phyloP scores from a whole-genome alignment of 805 yeast genomes.

The Starmerella tilneyi region DNA sequence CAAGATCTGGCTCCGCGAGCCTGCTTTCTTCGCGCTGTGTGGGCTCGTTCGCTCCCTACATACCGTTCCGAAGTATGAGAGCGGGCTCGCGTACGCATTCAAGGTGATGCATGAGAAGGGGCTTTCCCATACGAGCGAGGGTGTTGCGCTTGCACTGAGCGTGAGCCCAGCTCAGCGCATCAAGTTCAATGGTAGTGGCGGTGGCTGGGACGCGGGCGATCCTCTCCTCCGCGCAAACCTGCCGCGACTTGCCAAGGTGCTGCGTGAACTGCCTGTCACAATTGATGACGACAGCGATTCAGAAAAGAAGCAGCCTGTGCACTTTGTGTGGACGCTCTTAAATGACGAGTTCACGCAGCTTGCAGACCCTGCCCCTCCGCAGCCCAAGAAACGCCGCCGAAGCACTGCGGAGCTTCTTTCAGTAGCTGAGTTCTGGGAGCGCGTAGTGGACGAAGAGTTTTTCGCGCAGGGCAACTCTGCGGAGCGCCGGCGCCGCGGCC shows the following conservation, averaged over 20 bases:
- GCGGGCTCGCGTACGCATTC: slow-evolving; percentile 31
- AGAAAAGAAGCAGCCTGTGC: slow-evolving; percentile 26
- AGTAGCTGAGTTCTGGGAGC: slow-evolving; percentile 60
- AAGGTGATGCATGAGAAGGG: slow-evolving; percentile 41
- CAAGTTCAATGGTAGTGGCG: slow-evolving; percentile 8
- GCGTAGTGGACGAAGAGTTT: slow-evolving; percentile 66
- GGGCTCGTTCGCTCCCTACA: slow-evolving; percentile 36
- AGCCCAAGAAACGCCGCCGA: slow-evolving; percentile 36
- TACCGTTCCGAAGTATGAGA: neutral
- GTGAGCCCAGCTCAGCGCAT: slow-evolving; percentile 33
- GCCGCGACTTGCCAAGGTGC: slow-evolving; percentile 47
- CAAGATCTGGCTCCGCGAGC: slow-evolving; percentile 82
- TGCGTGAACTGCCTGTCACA: slow-evolving; percentile 37
- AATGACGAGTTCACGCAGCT: slow-evolving; percentile 33
- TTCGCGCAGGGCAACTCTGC: slow-evolving; percentile 68
- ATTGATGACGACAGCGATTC: slow-evolving; percentile 21
- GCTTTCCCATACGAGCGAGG: slow-evolving; percentile 63
- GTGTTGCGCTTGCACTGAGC: slow-evolving; percentile 58
- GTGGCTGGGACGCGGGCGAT: slow-evolving; percentile 58
- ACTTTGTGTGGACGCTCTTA: slow-evolving; percentile 34
- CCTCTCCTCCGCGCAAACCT: slow-evolving; percentile 67
- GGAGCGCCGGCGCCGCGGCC: slow-evolving; percentile 80
- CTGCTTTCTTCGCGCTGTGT: slow-evolving; percentile 60
- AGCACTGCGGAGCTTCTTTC: slow-evolving; percentile 20
- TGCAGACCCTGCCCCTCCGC: slow-evolving; percentile 13